A percentile compares a stretch with the other conserved stretches of the same genome.
phyloP scores from a whole-genome alignment of 1,139 yeast species.

The Geotrichum phurueaensis region DNA sequence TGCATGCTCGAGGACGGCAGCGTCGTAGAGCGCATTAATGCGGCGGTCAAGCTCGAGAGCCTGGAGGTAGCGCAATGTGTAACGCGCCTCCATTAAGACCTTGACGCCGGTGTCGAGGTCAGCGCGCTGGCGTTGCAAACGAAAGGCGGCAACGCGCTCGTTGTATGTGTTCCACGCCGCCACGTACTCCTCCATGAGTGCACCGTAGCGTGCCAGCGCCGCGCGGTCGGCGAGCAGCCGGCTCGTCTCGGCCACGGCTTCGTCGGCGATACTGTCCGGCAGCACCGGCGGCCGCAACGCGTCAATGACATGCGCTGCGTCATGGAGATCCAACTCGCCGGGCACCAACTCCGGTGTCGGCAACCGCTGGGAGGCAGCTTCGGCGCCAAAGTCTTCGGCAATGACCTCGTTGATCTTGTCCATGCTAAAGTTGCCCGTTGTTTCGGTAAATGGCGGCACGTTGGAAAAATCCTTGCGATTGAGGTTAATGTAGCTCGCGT shows the following conservation, averaged over 20 bases:
- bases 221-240: not conserved
- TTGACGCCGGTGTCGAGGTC: conserved; percentile 24
- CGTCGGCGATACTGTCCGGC: not conserved
- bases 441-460: conserved; percentile 41
- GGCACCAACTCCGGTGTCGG: conserved; percentile 1
- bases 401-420: conserved; percentile 27
- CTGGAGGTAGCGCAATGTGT: conserved; percentile 26
- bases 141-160: conserved; percentile 27
- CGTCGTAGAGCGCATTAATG: conserved; percentile 26
- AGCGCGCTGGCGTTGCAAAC: conserved; percentile 28
- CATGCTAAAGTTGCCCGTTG: conserved; percentile 39
- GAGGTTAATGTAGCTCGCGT: not conserved
- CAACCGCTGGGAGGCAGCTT: not conserved
- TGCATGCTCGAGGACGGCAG: conserved; percentile 27
- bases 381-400: conserved; percentile 12
- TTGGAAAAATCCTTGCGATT: conserved; percentile 22
- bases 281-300: conserved; percentile 16
- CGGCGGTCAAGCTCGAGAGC: conserved; percentile 32
- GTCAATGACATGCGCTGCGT: conserved; percentile 5
- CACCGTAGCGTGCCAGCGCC: conserved; percentile 19
- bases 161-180: conserved; percentile 27
- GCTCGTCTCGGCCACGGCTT: not conserved
- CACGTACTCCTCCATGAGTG: conserved; percentile 25
- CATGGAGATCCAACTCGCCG: conserved; percentile 16
- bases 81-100: conserved; percentile 22